A percentile compares a stretch with the other conserved stretches of the same genome.
Evolutionary conservation across 2,329 filamentous ascomycete species (phyloP).

Genomic region (Colletotrichum sp.): DNA sequence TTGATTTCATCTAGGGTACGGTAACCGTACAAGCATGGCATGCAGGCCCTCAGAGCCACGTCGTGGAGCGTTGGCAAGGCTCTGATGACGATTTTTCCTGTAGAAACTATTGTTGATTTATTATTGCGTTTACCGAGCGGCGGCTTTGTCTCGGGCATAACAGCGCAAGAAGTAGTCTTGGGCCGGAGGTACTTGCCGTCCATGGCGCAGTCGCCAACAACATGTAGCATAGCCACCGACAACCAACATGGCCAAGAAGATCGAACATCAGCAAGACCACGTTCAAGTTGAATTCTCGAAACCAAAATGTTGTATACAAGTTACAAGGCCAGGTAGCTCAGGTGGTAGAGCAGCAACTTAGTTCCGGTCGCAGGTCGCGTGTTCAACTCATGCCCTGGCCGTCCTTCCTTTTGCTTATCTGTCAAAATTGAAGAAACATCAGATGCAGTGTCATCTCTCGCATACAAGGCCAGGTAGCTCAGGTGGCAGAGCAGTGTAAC

Average conservation of each 20-base stretch:
- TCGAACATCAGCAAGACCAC: neutral
- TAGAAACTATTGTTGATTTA: neutral
- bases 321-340: neutral
- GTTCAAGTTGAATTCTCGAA: too few relatives aligned
- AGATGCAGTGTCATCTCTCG: neutral
- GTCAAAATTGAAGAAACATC: too few relatives aligned
- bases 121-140: neutral
- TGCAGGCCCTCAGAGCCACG: neutral
- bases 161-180: neutral
- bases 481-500: neutral
- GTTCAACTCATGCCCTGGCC: neutral
- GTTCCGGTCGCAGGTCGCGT: neutral
- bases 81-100: neutral
- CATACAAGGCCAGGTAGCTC: neutral
- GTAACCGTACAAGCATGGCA: neutral
- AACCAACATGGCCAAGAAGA: neutral
- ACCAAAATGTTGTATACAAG: too few relatives aligned
- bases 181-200: neutral
- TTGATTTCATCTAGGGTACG: fast-evolving
- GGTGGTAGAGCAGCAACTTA: neutral
- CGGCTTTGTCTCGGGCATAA: neutral
- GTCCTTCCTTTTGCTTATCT: neutral
- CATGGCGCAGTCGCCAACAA: neutral
- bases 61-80: neutral
- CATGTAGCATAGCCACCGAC: neutral